phyloP scores from a whole-genome alignment of 495 filamentous ascomycete genomes.

The Penicillium ucsense region DNA sequence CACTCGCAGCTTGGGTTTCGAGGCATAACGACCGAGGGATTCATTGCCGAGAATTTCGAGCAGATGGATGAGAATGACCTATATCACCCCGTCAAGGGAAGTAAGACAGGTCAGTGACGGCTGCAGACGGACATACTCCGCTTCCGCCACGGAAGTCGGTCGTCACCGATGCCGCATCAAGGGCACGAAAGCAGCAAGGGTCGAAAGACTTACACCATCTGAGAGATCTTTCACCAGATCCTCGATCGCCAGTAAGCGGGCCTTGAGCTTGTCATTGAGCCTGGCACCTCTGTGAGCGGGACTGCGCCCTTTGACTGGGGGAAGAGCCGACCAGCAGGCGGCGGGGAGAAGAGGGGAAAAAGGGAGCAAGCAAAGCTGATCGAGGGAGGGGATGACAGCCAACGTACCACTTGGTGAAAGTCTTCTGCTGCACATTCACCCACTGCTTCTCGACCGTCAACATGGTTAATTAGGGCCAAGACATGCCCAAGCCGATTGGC shows the following conservation, averaged over 20 bases:
- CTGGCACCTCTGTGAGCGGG: constrained; percentile 27
- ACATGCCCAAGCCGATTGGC: constrained; percentile 34
- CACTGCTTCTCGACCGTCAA: constrained; percentile 73
- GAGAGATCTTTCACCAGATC: constrained; percentile 83
- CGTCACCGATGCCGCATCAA: neutral
- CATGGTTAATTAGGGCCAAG: constrained; percentile 37
- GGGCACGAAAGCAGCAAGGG: neutral
- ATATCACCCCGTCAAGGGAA: neutral
- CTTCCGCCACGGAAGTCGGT: too few relatives aligned
- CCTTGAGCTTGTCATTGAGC: constrained; percentile 90
- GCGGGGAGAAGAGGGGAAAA: neutral
- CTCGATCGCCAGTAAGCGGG: constrained; percentile 62
- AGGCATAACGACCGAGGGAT: constrained; percentile 91
- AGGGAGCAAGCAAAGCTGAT: neutral
- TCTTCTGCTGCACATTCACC: constrained; percentile 97
- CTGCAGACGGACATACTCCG: neutral
- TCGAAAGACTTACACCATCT: constrained; percentile 63
- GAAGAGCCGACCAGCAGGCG: neutral
- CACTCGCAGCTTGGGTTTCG: constrained; percentile 88
- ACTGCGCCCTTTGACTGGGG: neutral
- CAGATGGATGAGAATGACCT: constrained; percentile 92
- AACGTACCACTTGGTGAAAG: constrained; percentile 90
- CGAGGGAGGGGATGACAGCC: neutral
- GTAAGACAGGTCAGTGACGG: neutral
- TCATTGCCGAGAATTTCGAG: constrained; percentile 91